Conservation (phyloP, 768 basidiomycete genomes). For the Phanerochaete carnosa region DNA sequence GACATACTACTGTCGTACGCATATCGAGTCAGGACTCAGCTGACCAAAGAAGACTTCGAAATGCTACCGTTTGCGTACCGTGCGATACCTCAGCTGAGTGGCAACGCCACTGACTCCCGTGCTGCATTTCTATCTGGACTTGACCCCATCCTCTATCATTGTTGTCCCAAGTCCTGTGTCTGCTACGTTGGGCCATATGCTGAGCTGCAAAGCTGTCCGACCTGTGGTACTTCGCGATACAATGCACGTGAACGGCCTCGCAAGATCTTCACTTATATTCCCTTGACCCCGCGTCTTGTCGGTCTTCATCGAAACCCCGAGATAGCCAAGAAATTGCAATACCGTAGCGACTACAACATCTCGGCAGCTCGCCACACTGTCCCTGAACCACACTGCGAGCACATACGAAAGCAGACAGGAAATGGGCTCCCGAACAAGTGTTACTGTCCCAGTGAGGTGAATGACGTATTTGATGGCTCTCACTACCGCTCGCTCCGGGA, state of each 20-base stretch:
- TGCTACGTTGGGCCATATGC: conserved; percentile 33
- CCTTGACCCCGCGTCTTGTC: conserved; percentile 35
- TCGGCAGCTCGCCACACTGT: background rate
- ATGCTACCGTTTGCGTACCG: background rate
- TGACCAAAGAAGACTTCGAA: background rate
- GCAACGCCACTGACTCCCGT: conserved; percentile 12
- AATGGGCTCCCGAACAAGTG: background rate
- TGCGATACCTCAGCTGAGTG: background rate
- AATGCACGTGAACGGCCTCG: conserved; percentile 20
- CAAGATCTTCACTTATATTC: conserved; percentile 34
- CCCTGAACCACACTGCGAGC: background rate
- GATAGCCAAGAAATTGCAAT: conserved; percentile 24
- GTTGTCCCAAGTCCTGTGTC: conserved; percentile 41
- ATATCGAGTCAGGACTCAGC: background rate
- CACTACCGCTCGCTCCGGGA: conserved; percentile 2
- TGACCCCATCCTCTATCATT: conserved; percentile 33
- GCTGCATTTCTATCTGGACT: conserved; percentile 31
- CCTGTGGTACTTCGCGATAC: conserved; percentile 31
- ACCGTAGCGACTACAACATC: conserved; percentile 16
- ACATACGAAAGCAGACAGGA: background rate
- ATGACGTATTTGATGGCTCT: background rate
- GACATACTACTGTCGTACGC: background rate
- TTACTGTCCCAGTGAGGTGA: background rate
- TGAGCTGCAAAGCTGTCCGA: conserved; percentile 29
- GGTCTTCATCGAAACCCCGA: conserved; percentile 18